These are phyloP conservation scores for Pythium biforme DNA, from an alignment of 352 stramenopile species.

Conservation along the genomic window DNA sequence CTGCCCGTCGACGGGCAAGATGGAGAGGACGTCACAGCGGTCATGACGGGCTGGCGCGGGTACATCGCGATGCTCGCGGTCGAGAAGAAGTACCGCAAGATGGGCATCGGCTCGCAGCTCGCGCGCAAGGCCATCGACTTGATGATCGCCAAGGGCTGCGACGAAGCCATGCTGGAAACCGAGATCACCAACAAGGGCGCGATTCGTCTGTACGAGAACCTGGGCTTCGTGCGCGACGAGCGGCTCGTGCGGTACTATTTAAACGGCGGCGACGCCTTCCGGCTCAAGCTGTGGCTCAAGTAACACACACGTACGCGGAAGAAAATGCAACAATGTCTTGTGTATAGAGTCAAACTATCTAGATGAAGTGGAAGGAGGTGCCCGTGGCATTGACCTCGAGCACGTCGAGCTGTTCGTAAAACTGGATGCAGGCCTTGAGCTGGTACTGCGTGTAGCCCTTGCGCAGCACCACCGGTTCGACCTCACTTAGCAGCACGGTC, in stretches of 20 bases:
- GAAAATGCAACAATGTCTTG: conserved; percentile 6
- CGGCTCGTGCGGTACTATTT: conserved; percentile 95
- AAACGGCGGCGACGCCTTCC: conserved; percentile 93
- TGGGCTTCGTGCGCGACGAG: conserved; percentile 93
- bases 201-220: conserved; percentile 92
- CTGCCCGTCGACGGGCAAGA: conserved; percentile 13
- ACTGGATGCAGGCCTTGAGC: conserved; percentile 92
- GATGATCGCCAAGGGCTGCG: conserved; percentile 79
- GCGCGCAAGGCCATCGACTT: conserved; percentile 85
- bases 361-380: conserved; percentile 78
- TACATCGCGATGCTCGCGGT: conserved; percentile 97
- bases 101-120: conserved; percentile 90
- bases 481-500: conserved; percentile 82
- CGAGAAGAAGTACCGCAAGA: conserved; percentile 85
- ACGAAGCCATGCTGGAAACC: conserved; percentile 93
- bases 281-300: conserved; percentile 90
- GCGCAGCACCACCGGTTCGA: conserved; percentile 94
- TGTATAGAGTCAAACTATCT: conserved; percentile 19
- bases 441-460: conserved; percentile 97
- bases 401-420: conserved; percentile 91
- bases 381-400: conserved; percentile 77
- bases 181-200: conserved; percentile 92
- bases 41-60: conserved; percentile 58
- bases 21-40: conserved; percentile 20
- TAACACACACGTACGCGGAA: conserved; percentile 24